Base-by-base conservation (phyloP, 352 stramenopile genomes). In the Phytophthora chlamydospora region DNA sequence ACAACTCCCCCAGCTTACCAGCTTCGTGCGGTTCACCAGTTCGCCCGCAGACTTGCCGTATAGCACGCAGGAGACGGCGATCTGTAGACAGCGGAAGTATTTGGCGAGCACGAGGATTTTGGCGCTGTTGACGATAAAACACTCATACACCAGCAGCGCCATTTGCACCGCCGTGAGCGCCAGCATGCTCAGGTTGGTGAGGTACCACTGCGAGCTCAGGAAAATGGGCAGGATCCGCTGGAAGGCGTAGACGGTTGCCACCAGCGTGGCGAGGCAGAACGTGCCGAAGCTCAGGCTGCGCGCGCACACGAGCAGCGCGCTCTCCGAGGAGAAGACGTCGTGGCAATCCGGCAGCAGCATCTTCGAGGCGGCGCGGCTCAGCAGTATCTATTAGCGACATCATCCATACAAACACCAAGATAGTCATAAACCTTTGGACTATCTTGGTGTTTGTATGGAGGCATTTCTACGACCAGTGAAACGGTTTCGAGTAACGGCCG, bases 11-110 rank as follows among this genome's bases (percentile, higher is more conserved):
- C 10, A 31, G 58, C 58, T 16, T 56, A 83, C 74, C 64, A 79
- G 40, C 39, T 64, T 64, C 14, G 49, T 66, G 34, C 75, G 73
- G 29, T 80, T 83, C 17, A 81, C 74, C 49, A 89, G 71, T 45
- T 89, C 80, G 29, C 82, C 86, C 13, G 83, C 83, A 16, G 87
- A 72, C 40, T 82, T 83, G 11, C 83, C 83, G 47, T 90, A 91
- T 6, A 91, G 53, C 57, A 89, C 62, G 36, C 83, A 91, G 31
- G 83, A 88, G 10, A 86, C 76, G 9, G 78, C 76, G 48, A 91
- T 71, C 51, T 91, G 83, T 32, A 91, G 41, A 19, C 76, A 82
- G 24, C 78, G 83, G 39, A 81, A 88, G 70, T 89, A 91, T 71
- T 91, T 91, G 68, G 73, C 63, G 19, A 83, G 61, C 40, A 91